phyloP scores from a whole-genome alignment of 2,329 filamentous ascomycete genomes.

The Microthyrium microscopicum region DNA sequence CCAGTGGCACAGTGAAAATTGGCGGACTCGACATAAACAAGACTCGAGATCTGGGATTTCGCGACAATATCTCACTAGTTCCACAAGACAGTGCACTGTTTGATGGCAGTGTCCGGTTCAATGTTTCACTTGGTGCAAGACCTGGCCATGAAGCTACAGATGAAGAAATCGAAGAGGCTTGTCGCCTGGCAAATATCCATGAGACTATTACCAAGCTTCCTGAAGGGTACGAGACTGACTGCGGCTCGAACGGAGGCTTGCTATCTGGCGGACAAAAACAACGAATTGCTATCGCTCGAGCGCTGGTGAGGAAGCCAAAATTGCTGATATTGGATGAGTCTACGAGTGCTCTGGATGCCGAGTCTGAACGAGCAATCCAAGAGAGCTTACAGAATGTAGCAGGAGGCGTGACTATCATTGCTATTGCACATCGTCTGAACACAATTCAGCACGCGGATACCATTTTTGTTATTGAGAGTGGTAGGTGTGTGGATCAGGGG shows the following conservation, averaged over 20 bases:
- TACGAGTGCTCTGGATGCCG: conserved; percentile 29
- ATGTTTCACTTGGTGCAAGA: conserved; percentile 24
- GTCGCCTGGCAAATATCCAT: conserved; percentile 27
- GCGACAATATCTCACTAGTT: conserved; percentile 25
- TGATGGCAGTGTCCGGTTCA: conserved; percentile 26
- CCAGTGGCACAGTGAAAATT: conserved; percentile 33
- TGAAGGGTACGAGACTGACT: conserved; percentile 30
- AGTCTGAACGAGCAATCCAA: conserved; percentile 27
- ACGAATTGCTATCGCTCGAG: conserved; percentile 28
- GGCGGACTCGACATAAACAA: conserved; percentile 32
- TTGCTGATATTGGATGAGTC: conserved; percentile 30
- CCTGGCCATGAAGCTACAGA: conserved; percentile 14
- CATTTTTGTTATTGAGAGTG: conserved; percentile 31
- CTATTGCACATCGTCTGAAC: conserved; percentile 27
- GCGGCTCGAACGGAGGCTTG: conserved; percentile 25
- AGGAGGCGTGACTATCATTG: conserved; percentile 24
- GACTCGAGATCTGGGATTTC: conserved; percentile 19
- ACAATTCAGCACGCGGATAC: conserved; percentile 26
- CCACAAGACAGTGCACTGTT: conserved; percentile 30
- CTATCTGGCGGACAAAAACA: conserved; percentile 33
- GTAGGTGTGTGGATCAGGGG: conserved; percentile 31
- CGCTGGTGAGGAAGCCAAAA: conserved; percentile 28
- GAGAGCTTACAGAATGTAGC: conserved; percentile 23
- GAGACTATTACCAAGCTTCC: conserved; percentile 26
- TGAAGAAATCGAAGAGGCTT: conserved; percentile 18